These are phyloP conservation scores for Bipolaris oryzae DNA, from an alignment of 2,329 filamentous ascomycete genomes.

Conservation along the genomic window DNA sequence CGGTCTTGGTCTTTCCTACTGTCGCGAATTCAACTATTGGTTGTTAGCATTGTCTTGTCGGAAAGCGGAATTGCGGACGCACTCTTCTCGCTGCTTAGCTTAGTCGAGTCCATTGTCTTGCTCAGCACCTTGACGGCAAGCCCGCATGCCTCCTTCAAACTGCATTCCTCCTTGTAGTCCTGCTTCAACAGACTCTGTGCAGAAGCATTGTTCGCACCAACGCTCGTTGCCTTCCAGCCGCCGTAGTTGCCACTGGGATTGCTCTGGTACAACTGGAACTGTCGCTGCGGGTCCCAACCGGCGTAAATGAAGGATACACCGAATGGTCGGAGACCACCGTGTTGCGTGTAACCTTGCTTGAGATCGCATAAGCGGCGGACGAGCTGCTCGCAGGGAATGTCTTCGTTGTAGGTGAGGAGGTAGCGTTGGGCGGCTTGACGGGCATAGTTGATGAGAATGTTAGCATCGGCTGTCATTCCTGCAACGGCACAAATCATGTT, in stretches of 20 bases:
- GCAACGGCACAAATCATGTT: conserved; percentile 99
- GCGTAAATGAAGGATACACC: conserved; percentile 99
- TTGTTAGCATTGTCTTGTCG: conserved; percentile 29
- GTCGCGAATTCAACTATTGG: conserved; percentile 91
- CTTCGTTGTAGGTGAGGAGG: conserved; percentile 99
- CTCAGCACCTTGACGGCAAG: conserved; percentile 98
- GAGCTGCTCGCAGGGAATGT: conserved; percentile 98
- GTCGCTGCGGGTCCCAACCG: conserved; percentile 91
- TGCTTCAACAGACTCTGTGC: conserved; percentile 97
- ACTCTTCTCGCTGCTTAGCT: conserved; percentile 99
- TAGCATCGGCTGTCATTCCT: conserved; percentile 98
- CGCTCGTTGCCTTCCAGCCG: conserved; percentile 98
- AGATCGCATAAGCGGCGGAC: conserved; percentile 95
- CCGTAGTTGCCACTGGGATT: conserved; percentile 99
- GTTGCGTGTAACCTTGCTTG: conserved; percentile 99
- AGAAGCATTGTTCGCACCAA: conserved; percentile 96
- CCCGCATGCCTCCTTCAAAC: conserved; percentile 92
- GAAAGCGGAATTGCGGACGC: conserved; percentile 50
- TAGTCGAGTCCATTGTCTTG: conserved; percentile 99
- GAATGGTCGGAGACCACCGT: conserved; percentile 96
- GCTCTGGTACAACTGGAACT: conserved; percentile 99
- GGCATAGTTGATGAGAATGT: conserved; percentile 99
- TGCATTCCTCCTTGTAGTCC: conserved; percentile 99
- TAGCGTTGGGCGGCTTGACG: conserved; percentile 96
- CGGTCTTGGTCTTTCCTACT: conserved; percentile 91